These are phyloP conservation scores for Fusarium liriodendri DNA, from an alignment of 2,329 filamentous ascomycete genomes.

Conservation along the genomic window DNA sequence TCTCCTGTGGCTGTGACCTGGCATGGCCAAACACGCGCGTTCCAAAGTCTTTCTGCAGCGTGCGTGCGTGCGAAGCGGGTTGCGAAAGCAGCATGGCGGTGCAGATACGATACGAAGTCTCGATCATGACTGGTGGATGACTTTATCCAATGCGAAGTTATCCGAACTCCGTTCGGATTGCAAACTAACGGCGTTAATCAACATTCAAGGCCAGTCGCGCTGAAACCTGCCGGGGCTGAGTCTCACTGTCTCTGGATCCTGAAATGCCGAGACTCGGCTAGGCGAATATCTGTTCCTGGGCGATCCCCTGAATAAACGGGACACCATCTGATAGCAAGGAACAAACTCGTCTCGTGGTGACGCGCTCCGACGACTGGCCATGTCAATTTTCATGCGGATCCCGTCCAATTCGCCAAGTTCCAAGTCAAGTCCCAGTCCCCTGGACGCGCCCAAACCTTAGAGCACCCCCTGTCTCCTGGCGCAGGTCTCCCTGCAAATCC, in stretches of 20 bases:
- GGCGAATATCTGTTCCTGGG: constrained; percentile 18
- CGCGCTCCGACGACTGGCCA: constrained; percentile 7
- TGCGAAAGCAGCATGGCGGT: constrained; percentile 35
- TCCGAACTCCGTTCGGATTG: neutral
- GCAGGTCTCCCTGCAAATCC: constrained; percentile 32
- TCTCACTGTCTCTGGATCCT: constrained; percentile 21
- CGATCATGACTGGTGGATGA: constrained; percentile 16
- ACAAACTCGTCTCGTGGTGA: neutral
- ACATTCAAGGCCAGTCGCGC: constrained; percentile 6
- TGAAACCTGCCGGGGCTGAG: constrained; percentile 19
- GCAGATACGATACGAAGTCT: constrained; percentile 17
- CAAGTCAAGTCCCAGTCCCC: constrained; percentile 27
- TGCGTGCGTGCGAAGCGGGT: constrained; percentile 15
- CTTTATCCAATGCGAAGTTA: neutral
- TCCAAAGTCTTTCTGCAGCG: constrained; percentile 11
- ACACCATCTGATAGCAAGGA: neutral
- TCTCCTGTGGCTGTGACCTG: constrained; percentile 38
- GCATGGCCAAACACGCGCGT: constrained; percentile 35
- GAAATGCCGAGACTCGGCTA: constrained; percentile 30
- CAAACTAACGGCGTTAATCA: neutral
- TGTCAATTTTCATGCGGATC: constrained; percentile 5
- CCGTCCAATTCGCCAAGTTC: constrained; percentile 18
- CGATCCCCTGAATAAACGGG: constrained; percentile 26
- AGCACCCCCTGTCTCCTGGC: constrained; percentile 26
- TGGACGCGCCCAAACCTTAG: constrained; percentile 33